These are phyloP conservation scores for Eleusine coracana DNA, from an alignment of 176 grass and related monocot species.

Conservation along the genomic window DNA sequence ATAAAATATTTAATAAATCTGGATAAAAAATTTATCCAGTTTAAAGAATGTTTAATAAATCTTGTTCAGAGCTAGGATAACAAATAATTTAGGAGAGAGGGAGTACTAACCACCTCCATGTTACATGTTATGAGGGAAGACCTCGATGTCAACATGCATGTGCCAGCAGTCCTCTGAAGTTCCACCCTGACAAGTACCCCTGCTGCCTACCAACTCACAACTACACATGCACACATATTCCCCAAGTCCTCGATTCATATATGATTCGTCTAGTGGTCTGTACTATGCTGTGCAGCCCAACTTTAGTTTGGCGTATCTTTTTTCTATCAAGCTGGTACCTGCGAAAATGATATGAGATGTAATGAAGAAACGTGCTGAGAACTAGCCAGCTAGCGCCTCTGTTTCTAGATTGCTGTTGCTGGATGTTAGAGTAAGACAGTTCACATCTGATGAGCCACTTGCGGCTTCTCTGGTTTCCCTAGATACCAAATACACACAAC, in stretches of 20 bases:
- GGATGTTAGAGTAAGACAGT: neutral
- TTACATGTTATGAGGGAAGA: neutral
- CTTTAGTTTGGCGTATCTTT: conserved; percentile 32
- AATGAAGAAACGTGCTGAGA: neutral
- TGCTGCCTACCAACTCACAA: conserved; percentile 46
- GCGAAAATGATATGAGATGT: conserved; percentile 26
- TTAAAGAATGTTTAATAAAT: too few species aligned
- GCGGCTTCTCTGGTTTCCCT: conserved; percentile 28
- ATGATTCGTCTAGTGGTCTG: neutral
- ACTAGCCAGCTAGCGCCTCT: neutral
- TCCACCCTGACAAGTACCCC: conserved; percentile 43
- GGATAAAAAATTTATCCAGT: too few species aligned
- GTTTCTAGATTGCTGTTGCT: conserved; percentile 26
- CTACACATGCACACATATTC: conserved; percentile 37
- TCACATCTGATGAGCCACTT: conserved; percentile 51
- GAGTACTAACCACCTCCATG: too few species aligned
- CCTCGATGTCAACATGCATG: conserved; percentile 46
- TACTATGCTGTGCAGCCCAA: neutral
- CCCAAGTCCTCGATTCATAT: conserved; percentile 35
- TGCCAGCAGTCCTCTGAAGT: conserved; percentile 36
- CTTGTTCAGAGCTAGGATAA: too few species aligned
- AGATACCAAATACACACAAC: conserved; percentile 39
- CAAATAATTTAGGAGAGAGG: too few species aligned
- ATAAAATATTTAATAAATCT: too few species aligned
- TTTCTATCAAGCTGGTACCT: neutral